A percentile compares a stretch with the other conserved stretches of the same genome.
Evolutionary conservation across 768 basidiomycete genomes (phyloP).

Genomic region (Phallus indusiatus): DNA sequence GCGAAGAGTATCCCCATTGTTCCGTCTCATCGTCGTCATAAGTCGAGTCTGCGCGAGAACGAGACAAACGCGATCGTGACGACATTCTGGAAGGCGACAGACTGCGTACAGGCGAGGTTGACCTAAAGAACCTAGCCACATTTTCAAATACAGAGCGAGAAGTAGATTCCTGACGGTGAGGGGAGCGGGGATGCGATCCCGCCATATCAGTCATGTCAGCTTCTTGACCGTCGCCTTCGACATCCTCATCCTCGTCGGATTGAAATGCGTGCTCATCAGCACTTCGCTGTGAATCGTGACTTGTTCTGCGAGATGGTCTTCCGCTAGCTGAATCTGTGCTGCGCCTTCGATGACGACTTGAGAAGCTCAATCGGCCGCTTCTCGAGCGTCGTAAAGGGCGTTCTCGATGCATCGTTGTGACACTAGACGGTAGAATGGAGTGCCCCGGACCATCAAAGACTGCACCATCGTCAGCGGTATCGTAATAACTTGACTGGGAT

Average conservation of each 20-base stretch:
- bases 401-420: constrained; percentile 64
- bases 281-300: constrained; percentile 28
- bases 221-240: constrained; percentile 13
- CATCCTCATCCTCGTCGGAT: constrained; percentile 25
- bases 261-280: constrained; percentile 25
- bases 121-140: constrained; percentile 57
- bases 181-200: constrained; percentile 14
- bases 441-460: constrained; percentile 73
- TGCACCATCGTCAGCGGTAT: constrained; percentile 45
- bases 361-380: constrained; percentile 8
- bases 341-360: not conserved
- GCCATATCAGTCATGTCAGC: constrained; percentile 13
- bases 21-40: constrained; percentile 51
- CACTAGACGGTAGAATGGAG: constrained; percentile 51
- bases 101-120: constrained; percentile 31
- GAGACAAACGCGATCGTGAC: constrained; percentile 33
- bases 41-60: constrained; percentile 46
- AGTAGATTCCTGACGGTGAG: constrained; percentile 20
- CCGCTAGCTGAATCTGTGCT: constrained; percentile 32
- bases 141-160: constrained; percentile 45
- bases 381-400: constrained; percentile 9
- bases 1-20: constrained; percentile 91
- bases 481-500: constrained; percentile 52
- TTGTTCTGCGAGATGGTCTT: constrained; percentile 32
- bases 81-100: constrained; percentile 37